Conservation (phyloP, 441 rosid genomes). For the Pelargonium cotyledonis region DNA sequence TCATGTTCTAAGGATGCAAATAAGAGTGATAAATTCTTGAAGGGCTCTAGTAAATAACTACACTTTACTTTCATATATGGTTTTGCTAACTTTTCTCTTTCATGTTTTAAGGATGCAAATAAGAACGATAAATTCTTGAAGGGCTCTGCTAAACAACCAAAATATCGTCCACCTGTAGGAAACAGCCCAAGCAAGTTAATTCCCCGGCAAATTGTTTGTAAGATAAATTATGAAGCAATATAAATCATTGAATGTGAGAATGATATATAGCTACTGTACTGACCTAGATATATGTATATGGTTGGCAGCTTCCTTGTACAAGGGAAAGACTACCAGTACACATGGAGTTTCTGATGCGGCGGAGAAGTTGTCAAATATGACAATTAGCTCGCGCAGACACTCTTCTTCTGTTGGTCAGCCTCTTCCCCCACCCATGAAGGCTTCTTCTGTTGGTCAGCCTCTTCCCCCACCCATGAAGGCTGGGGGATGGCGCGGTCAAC, state of each 20-base stretch:
- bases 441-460: conserved; percentile 28
- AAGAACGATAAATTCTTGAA: conserved; percentile 43
- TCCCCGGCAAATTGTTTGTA: neutral
- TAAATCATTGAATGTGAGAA: neutral
- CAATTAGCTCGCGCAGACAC: conserved; percentile 40
- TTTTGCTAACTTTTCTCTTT: neutral
- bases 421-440: conserved; percentile 37
- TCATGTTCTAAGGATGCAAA: conserved; percentile 36
- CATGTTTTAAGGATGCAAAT: conserved; percentile 35
- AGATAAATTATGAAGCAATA: neutral
- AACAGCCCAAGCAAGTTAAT: conserved; percentile 67
- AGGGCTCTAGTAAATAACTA: conserved; percentile 11
- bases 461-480: conserved; percentile 43
- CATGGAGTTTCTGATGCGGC: conserved; percentile 43
- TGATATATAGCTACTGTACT: neutral
- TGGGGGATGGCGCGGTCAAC: conserved; percentile 56
- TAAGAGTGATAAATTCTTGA: conserved; percentile 41
- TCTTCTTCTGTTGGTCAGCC: conserved; percentile 25
- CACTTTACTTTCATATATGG: neutral
- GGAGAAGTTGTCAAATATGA: conserved; percentile 47
- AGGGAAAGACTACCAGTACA: conserved; percentile 25
- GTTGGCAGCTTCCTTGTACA: conserved; percentile 33
- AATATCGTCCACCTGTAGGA: conserved; percentile 64
- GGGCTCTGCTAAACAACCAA: conserved; percentile 35
- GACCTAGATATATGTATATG: neutral